phyloP scores from a whole-genome alignment of 371 early-diverging fungal genomes.

The Gilbertella persicaria region DNA sequence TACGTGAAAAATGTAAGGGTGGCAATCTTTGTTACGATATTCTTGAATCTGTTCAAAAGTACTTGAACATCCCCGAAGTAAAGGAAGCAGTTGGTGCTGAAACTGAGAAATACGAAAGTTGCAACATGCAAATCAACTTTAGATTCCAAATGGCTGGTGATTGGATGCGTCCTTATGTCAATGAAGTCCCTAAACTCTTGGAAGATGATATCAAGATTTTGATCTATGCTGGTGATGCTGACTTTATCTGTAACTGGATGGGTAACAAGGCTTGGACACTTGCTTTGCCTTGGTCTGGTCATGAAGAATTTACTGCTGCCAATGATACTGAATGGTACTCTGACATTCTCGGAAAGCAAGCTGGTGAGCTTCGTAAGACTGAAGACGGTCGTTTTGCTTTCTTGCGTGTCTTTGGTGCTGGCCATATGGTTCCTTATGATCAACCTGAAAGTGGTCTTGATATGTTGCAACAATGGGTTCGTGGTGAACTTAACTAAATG shows the following conservation, averaged over 20 bases:
- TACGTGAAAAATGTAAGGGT: constrained; percentile 76
- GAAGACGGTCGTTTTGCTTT: constrained; percentile 76
- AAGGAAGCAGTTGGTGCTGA: constrained; percentile 76
- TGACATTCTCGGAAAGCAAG: constrained; percentile 44
- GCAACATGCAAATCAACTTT: constrained; percentile 82
- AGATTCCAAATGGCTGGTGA: constrained; percentile 85
- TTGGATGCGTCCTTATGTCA: constrained; percentile 85
- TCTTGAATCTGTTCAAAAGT: constrained; percentile 72
- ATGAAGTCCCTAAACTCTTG: constrained; percentile 72
- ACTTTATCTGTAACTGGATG: constrained; percentile 90
- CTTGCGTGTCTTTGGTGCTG: constrained; percentile 85
- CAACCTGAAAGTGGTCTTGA: constrained; percentile 60
- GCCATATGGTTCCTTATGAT: constrained; percentile 86
- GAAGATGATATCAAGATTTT: constrained; percentile 80
- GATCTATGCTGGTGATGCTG: constrained; percentile 89
- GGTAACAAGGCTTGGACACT: constrained; percentile 93
- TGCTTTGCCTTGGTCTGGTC: constrained; percentile 81
- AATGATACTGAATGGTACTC: constrained; percentile 64
- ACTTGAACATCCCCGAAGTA: constrained; percentile 79
- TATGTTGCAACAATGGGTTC: constrained; percentile 71
- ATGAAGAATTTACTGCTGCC: constrained; percentile 62
- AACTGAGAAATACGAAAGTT: constrained; percentile 68
- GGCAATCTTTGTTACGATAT: constrained; percentile 84
- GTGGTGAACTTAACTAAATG: constrained; percentile 24
- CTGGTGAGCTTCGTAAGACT: constrained; percentile 78